Base-by-base conservation (phyloP, 139 green algal genomes). In the Eudorina sp. region DNA sequence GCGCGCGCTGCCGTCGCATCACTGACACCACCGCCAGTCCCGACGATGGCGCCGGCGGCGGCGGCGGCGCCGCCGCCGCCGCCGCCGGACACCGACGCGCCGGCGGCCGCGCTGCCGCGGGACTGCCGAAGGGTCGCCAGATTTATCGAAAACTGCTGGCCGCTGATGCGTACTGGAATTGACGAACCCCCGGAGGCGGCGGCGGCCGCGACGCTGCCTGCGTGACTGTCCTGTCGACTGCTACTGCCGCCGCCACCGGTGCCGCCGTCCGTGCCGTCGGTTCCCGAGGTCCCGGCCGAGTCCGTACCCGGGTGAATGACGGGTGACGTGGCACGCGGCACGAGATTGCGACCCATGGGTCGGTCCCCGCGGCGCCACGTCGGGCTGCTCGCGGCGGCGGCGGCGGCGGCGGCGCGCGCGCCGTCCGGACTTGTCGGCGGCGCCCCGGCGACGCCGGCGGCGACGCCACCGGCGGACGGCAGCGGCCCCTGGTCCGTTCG, bases 201-300 rank as follows among this genome's bases (percentile, higher is more conserved):
- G 48, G 21, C 68, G 36, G 31, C 38, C 34, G 34, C 68, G 68
- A 25, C 38, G 68, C 68, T 73, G 64, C 36, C 64, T 27, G 68
- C 68, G 9, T 43, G 25, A 13, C 68, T 79, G 70, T 79, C 70
- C 40, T 36, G 14, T 14, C 19, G 70, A 16, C 70, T 79, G 40
- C 70, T 14, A 40, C 40, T 41, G 68, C 68, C 68, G 16, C 34
- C 68, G 68, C 27, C 29, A 36, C 64, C 64, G 34, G 34, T 3
- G 34, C 34, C 36, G 70, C 70, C 70, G 41, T 53, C 70, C 5
- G 70, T 79, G 25, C 70, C 70, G 70, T 79, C 70, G 19, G 70
- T 79, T 19, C 70, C 70, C 4, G 70, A 79, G 21, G 40, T 79
- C 14, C 36, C 36, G 43, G 70, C 70, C 40, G 70, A 79, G 41